Evolutionary conservation across 805 yeast species (phyloP).

Genomic region (Metschnikowia arizonensis): DNA sequence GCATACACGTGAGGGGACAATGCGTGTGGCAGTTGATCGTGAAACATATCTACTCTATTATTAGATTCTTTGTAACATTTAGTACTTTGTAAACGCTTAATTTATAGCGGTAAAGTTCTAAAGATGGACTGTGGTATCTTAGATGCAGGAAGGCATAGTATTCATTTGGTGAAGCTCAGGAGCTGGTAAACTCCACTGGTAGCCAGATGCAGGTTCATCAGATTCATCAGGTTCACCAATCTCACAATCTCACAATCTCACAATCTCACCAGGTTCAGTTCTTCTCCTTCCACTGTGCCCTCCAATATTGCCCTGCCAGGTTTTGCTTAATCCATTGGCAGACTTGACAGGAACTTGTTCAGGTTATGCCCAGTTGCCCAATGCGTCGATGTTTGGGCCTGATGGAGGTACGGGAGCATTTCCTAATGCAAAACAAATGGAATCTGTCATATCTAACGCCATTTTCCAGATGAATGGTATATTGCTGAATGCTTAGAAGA

Average conservation of each 20-base stretch:
- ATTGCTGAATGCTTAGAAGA: constrained; percentile 84
- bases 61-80: no score
- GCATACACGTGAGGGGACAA: no score
- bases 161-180: no score
- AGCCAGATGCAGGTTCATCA: no score
- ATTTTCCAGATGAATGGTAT: constrained; percentile 75
- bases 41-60: no score
- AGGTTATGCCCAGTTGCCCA: constrained; percentile 84
- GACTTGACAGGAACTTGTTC: constrained; percentile 94
- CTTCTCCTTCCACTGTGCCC: constrained; percentile 46
- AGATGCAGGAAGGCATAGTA: constrained; percentile 84
- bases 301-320: constrained; percentile 83
- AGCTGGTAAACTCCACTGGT: no score
- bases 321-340: constrained; percentile 84
- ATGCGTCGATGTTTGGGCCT: constrained; percentile 85
- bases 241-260: no score
- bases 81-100: no score
- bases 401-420: constrained; percentile 82
- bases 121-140: constrained; percentile 63
- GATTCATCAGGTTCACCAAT: no score
- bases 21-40: no score
- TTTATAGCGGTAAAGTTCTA: no score
- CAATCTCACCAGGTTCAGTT: no score
- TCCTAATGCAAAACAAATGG: constrained; percentile 73
- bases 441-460: constrained; percentile 75